Base-by-base conservation (phyloP, 1,284 basidiomycete species). In the Ganoderma lingzhi region DNA sequence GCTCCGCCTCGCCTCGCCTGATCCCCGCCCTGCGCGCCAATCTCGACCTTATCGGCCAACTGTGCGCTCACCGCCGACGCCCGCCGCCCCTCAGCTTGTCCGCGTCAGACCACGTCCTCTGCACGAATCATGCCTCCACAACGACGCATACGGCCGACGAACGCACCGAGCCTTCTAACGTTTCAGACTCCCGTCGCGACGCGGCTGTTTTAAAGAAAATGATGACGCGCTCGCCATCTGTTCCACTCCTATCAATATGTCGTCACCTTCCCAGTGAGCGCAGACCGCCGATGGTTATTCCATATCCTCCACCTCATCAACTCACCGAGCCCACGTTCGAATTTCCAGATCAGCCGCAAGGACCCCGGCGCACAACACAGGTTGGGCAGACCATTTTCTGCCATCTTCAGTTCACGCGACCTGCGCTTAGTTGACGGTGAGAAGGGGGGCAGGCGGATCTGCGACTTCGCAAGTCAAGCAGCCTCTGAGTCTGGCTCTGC, bases 41-140 rank as follows among this genome's bases (percentile, higher is more conserved):
- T 63, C 44, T 67, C 12, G 28, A 41, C 62, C 37, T 10, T 60
- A 51, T 63, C 51, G 66, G 62, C 15, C 15, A 19, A 15, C 4
- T 28, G 41, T 17, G 56, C 64, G 64, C 64, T 48, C 64, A 44
- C 64, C 58, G 65, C 59, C 59, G 59, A 62, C 56, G 64, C 19
- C 58, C 53, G 37, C 14, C 48, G 35, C 32, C 53, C 14, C 45
- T 35, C n/a, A 42, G 44, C 28, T 64, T 55, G 63, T 35, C 48
- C 51, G 23, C 35, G 45, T 48, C 45, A 48, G 35, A 39, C 63
- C 23, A 23, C 35, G n/a, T n/a, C 63, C 37, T 56, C 63, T 19
- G 56, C 35, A 12, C 28, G 23, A 41, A 58, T 23, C 63, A 58
- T 59, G 12, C 19, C 37, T 42, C n/a, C 8, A 6, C n/a, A n/a